Evolutionary conservation across 306 rosid genomes (phyloP).

Genomic region (Quercus aquifolioides): DNA sequence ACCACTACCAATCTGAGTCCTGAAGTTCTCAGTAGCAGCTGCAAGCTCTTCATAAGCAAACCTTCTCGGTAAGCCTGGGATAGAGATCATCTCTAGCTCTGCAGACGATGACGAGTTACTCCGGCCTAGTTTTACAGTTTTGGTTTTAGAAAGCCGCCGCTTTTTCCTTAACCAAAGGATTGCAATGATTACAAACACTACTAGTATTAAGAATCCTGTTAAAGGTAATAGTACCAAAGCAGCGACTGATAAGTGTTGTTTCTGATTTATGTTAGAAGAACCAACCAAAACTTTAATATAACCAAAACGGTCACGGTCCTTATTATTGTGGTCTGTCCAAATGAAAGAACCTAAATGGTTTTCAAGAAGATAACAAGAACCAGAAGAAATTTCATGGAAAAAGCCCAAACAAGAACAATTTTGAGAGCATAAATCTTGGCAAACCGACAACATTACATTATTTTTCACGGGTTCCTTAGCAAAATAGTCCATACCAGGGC

Average conservation of each 20-base stretch:
- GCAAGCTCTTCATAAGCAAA: slow-evolving; percentile 67
- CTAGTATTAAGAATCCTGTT: slow-evolving; percentile 41
- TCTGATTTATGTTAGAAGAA: slow-evolving; percentile 2
- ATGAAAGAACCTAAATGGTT: slow-evolving; percentile 61
- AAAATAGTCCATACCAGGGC: slow-evolving; percentile 52
- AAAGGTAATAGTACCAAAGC: slow-evolving; percentile 63
- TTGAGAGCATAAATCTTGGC: slow-evolving; percentile 59
- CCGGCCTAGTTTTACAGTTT: slow-evolving; percentile 39
- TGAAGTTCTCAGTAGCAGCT: slow-evolving; percentile 66
- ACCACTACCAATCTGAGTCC: slow-evolving; percentile 71
- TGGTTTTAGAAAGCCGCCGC: slow-evolving; percentile 15
- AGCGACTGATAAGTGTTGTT: slow-evolving; percentile 43
- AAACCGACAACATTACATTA: slow-evolving; percentile 41
- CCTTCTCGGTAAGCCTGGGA: slow-evolving; percentile 86
- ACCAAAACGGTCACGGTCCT: slow-evolving; percentile 38
- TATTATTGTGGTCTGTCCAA: slow-evolving; percentile 9
- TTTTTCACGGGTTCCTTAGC: slow-evolving; percentile 35
- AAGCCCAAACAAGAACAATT: slow-evolving; percentile 77
- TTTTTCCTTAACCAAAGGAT: slow-evolving; percentile 48
- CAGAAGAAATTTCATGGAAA: slow-evolving; percentile 48
- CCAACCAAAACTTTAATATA: slow-evolving; percentile 46
- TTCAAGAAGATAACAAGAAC: slow-evolving; percentile 64
- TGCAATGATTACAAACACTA: slow-evolving; percentile 30
- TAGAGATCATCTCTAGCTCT: slow-evolving; percentile 60
- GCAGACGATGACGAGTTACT: slow-evolving; percentile 44